Conservation (phyloP, 2,329 filamentous ascomycete species). For the Xylaria sp. region DNA sequence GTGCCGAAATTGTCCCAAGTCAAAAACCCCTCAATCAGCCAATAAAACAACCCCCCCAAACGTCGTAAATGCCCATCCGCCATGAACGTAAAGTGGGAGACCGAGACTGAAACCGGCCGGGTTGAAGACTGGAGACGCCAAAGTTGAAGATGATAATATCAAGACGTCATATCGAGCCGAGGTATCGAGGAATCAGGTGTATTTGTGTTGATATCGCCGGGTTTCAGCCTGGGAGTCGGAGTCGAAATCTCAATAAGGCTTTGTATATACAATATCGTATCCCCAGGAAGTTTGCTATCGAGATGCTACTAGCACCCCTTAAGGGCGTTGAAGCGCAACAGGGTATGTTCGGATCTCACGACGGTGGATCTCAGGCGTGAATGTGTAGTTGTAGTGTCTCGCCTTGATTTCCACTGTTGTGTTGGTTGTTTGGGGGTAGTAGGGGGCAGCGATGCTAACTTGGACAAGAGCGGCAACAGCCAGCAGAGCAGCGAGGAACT, state of each 20-base stretch:
- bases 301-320: constrained; percentile 18
- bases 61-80: constrained; percentile 39
- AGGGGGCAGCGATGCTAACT: constrained; percentile 45
- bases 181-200: not conserved
- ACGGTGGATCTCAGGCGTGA: constrained; percentile 26
- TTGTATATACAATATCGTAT: constrained; percentile 29
- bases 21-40: constrained; percentile 32
- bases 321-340: constrained; percentile 44
- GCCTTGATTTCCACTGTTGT: constrained; percentile 24
- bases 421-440: constrained; percentile 30
- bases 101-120: constrained; percentile 5
- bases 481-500: constrained; percentile 47
- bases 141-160: constrained; percentile 6
- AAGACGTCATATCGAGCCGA: constrained; percentile 11
- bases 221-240: not conserved
- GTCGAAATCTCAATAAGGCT: not conserved
- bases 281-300: not conserved
- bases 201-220: not conserved
- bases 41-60: constrained; percentile 24
- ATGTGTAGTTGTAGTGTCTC: constrained; percentile 37
- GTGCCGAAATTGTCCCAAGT: constrained; percentile 35
- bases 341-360: constrained; percentile 45
- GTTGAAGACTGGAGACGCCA: constrained; percentile 11
- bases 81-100: constrained; percentile 37
- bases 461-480: constrained; percentile 46